phyloP scores from a whole-genome alignment of 2,329 filamentous ascomycete genomes.

The Leptodontidium sp. region DNA sequence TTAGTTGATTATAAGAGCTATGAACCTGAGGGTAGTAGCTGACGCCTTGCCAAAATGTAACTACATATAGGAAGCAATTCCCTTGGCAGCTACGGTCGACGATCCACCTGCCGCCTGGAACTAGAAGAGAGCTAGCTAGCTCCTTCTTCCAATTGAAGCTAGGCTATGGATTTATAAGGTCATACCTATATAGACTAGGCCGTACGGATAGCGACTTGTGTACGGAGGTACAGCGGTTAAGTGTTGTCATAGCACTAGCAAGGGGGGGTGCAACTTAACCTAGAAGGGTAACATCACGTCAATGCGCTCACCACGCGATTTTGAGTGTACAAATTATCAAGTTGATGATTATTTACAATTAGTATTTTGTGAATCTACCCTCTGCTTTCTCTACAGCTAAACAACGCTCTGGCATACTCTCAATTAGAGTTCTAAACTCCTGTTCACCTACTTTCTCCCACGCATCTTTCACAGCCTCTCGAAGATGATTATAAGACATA shows the following conservation, averaged over 20 bases:
- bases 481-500: slow-evolving; percentile 18
- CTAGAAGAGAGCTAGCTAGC: no score
- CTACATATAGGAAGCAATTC: no score
- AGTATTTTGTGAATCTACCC: not conserved
- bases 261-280: not conserved
- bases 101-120: no score
- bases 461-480: slow-evolving; percentile 21
- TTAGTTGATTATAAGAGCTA: no score
- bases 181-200: no score
- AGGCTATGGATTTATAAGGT: no score
- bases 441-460: slow-evolving; percentile 22
- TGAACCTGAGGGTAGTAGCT: no score
- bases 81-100: no score
- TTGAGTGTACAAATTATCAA: not conserved
- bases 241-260: slow-evolving; percentile 26
- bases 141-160: no score
- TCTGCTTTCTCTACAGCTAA: not conserved
- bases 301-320: not conserved
- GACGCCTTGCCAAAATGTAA: no score
- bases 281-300: not conserved
- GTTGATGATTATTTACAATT: not conserved
- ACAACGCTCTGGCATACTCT: not conserved
- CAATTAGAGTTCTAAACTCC: slow-evolving; percentile 23
- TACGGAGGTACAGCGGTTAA: no score
- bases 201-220: no score